Percentiles rank a stretch among this genome's conserved stretches.
Evolutionary conservation across 2,329 filamentous ascomycete species (phyloP).

Genomic region (Fusarium verticillioides): DNA sequence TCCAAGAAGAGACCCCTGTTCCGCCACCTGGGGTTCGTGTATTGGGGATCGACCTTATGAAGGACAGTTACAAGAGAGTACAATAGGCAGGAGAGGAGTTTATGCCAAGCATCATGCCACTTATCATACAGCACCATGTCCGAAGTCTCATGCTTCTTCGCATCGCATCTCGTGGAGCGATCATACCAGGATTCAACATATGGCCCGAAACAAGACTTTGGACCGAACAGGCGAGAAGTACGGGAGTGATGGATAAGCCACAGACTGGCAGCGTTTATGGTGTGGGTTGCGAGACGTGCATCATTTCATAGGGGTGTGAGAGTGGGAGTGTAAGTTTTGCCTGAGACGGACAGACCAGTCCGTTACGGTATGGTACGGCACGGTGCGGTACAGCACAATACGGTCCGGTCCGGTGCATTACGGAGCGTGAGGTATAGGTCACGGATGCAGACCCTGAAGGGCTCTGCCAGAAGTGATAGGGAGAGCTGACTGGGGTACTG

Average conservation of each 20-base stretch:
- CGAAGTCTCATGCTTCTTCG: neutral
- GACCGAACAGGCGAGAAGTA: neutral
- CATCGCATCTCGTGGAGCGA: constrained; percentile 17
- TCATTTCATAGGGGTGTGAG: constrained; percentile 10
- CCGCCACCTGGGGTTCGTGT: constrained; percentile 7
- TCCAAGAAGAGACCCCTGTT: constrained; percentile 4
- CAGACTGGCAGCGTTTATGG: neutral
- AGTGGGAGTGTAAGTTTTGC: neutral
- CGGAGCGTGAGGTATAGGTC: neutral
- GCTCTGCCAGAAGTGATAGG: neutral
- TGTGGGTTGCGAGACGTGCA: constrained; percentile 30
- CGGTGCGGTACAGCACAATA: neutral
- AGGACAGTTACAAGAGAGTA: neutral
- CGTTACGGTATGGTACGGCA: neutral
- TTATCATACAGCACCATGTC: neutral
- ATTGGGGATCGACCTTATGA: constrained; percentile 6
- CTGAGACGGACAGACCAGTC: neutral
- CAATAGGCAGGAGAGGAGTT: neutral
- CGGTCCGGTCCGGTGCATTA: neutral
- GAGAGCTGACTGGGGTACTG: constrained; percentile 7
- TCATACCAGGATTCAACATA: constrained; percentile 23
- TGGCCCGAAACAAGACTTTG: neutral
- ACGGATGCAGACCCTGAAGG: neutral
- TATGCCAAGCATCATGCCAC: neutral
- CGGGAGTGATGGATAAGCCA: neutral